A percentile compares a stretch with the other conserved stretches of the same genome.
These are phyloP conservation scores for Gremmenia infestans DNA, from an alignment of 2,329 filamentous ascomycete species.

Conservation along the genomic window DNA sequence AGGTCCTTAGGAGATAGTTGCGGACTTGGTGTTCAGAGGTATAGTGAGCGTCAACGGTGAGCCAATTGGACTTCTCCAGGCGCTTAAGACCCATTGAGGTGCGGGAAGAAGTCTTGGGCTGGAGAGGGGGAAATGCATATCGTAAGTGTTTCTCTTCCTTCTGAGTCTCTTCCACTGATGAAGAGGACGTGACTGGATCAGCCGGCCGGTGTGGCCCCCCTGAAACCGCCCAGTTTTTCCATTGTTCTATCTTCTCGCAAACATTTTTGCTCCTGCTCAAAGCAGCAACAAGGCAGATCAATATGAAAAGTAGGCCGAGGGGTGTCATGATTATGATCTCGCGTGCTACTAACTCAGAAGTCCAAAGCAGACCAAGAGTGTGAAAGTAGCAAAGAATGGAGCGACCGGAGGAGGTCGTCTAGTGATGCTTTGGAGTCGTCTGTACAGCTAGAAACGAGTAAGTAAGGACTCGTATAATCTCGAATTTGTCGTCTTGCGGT, in stretches of 20 bases:
- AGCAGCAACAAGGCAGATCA: not conserved
- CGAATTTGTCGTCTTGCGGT: not conserved
- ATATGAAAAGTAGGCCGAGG: not conserved
- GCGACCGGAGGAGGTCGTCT: not conserved
- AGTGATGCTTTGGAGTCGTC: not conserved
- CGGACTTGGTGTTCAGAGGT: conserved; percentile 39
- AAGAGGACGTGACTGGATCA: not conserved
- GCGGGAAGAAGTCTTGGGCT: conserved; percentile 20
- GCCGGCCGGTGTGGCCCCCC: not conserved
- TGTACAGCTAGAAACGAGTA: not conserved
- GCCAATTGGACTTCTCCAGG: conserved; percentile 42
- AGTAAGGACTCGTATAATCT: not conserved
- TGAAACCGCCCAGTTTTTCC: not conserved
- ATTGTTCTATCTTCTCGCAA: not conserved
- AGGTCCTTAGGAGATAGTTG: conserved; percentile 34
- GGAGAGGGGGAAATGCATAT: conserved; percentile 22
- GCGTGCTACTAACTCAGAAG: not conserved
- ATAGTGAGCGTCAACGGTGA: conserved; percentile 43
- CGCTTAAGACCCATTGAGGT: conserved; percentile 44
- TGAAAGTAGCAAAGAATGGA: not conserved
- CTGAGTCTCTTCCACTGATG: conserved; percentile 1
- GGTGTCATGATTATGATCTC: not conserved
- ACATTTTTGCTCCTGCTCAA: not conserved
- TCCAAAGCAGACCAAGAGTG: not conserved
- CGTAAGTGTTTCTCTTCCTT: conserved; percentile 13